Conservation (phyloP, 2,329 filamentous ascomycete genomes). For the Aureobasidium lini region DNA sequence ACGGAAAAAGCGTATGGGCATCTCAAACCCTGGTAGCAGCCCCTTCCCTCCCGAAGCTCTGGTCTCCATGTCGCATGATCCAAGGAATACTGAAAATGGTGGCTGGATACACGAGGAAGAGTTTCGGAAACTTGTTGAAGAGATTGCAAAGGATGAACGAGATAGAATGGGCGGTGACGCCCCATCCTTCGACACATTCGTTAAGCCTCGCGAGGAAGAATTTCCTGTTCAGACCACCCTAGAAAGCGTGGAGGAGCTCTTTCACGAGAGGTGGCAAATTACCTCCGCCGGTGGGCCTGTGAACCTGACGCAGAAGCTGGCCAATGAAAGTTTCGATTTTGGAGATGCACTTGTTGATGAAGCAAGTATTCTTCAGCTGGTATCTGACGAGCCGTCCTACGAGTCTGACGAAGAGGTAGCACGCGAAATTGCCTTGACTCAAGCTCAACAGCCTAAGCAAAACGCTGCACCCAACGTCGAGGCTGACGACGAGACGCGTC, state of each 20-base stretch:
- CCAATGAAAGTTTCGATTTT: slow-evolving; percentile 9
- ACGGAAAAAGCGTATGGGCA: slow-evolving; percentile 63
- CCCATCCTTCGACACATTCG: slow-evolving; percentile 58
- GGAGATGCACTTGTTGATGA: slow-evolving; percentile 54
- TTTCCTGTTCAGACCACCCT: slow-evolving; percentile 64
- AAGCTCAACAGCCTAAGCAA: slow-evolving; percentile 20
- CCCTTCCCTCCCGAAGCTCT: slow-evolving; percentile 76
- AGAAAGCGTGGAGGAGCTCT: slow-evolving; percentile 82
- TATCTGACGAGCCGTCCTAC: slow-evolving; percentile 34
- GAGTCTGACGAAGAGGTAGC: slow-evolving; percentile 36
- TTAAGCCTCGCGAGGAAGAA: slow-evolving; percentile 36
- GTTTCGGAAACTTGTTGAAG: slow-evolving; percentile 57
- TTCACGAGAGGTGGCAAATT: slow-evolving; percentile 53
- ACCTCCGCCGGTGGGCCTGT: neutral
- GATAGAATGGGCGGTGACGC: slow-evolving; percentile 34
- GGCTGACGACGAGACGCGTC: slow-evolving; percentile 12
- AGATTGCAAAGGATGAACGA: slow-evolving; percentile 59
- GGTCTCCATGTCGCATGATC: slow-evolving; percentile 81
- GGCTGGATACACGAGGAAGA: slow-evolving; percentile 92
- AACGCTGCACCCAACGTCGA: neutral
- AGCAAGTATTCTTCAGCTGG: slow-evolving; percentile 45
- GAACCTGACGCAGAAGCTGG: neutral
- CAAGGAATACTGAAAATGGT: slow-evolving; percentile 61
- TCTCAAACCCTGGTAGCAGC: slow-evolving; percentile 57
- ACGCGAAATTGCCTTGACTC: slow-evolving; percentile 27